Evolutionary conservation across 768 basidiomycete genomes (phyloP), one percentile per base, ranked within the genome.

Genomic region (Mycena galopus): DNA sequence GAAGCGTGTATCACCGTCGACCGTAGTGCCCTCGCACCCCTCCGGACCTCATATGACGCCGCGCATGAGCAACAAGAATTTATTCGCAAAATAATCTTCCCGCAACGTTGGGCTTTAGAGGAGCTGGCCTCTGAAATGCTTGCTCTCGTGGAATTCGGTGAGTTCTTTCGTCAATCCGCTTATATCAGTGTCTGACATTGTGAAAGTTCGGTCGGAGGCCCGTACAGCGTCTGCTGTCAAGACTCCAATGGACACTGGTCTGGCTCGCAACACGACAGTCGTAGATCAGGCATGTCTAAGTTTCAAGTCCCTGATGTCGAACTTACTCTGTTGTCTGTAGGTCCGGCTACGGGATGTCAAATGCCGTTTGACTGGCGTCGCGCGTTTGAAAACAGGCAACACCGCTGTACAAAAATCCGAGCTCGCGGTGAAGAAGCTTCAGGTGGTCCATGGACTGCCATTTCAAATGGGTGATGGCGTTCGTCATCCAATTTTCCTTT

Each of bases 341-440:
- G 56, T 67, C 30, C 12, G 23, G 9, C 23, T 33, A 29, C 65
- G 65, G 6, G 65, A 67, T 21, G 30, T 58, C 14, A 58, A 59
- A 5, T 67, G 65, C 57, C 65, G 65, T 27, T 21, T 67, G 42
- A 67, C 65, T 39, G 65, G 65, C 42, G 56, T 59, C 55, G 65
- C 11, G 37, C 56, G 65, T 35, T 27, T 33, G 30, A 59, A 47
- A 19, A 11, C 2, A 10, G 17, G 65, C 14, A 37, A 9, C 35
- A 37, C 35, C 35, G 35, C 39, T 17, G n/a, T n/a, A n/a, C 5
- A 17, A 42, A 12, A 17, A 42, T 5, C 17, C 16, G 6, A 17
- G 30, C 30, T 23, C 30, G 17, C 16, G 27, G 25, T 10, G 16
- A 57, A 27, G 29, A 42, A 42, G 17, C 57, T 67, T 17, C 65